phyloP scores from a whole-genome alignment of 305 asterid genomes.

The Fraxinus paxiana region DNA sequence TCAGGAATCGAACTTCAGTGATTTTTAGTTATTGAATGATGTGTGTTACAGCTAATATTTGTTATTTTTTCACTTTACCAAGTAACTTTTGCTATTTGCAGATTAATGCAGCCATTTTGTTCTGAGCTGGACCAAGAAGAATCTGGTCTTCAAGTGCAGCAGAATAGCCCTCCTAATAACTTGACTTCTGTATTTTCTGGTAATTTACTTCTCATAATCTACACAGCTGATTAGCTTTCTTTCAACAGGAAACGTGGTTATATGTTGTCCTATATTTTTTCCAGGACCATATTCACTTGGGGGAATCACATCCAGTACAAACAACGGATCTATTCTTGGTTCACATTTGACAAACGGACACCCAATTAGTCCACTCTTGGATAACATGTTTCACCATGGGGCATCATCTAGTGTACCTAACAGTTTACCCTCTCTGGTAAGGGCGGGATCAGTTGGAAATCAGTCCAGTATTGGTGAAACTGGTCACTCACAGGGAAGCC shows the following conservation, averaged over 20 bases:
- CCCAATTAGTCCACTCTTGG: constrained; percentile 46
- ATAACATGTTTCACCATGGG: constrained; percentile 53
- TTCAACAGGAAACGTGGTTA: constrained; percentile 25
- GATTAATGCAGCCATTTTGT: constrained; percentile 55
- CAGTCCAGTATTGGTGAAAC: constrained; percentile 51
- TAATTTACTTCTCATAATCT: constrained; percentile 31
- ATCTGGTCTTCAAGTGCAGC: constrained; percentile 50
- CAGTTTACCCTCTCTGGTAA: constrained; percentile 56
- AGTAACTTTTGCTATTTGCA: constrained; percentile 33
- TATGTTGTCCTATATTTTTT: constrained; percentile 18
- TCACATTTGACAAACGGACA: constrained; percentile 52
- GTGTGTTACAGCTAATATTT: constrained; percentile 9
- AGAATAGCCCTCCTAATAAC: constrained; percentile 52
- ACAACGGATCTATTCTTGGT: constrained; percentile 45
- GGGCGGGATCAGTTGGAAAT: constrained; percentile 56
- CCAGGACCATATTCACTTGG: constrained; percentile 58
- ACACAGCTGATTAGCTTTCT: constrained; percentile 21
- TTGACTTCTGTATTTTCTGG: constrained; percentile 67
- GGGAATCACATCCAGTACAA: constrained; percentile 39
- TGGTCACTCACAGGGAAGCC: constrained; percentile 50
- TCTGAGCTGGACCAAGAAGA: constrained; percentile 70
- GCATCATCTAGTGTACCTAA: constrained; percentile 65
- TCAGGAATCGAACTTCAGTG: neutral
- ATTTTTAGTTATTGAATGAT: constrained; percentile 8
- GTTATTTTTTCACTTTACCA: constrained; percentile 11